Conservation (phyloP, 495 filamentous ascomycete genomes). For the Xylaria curta region DNA sequence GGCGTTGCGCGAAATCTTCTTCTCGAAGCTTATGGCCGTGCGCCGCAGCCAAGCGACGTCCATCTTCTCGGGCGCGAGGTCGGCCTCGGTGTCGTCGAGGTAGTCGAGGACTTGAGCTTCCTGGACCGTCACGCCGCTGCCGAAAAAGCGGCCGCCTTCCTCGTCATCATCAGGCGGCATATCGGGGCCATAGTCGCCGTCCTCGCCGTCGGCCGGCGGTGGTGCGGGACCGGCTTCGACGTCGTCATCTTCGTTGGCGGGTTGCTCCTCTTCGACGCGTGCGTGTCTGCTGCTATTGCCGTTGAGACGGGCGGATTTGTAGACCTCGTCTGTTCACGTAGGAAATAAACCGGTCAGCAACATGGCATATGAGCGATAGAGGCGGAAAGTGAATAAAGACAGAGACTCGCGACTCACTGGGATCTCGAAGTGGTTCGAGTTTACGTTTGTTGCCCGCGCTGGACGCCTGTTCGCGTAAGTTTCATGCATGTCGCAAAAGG, state of each 20-base stretch:
- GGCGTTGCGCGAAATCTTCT: slow-evolving; percentile 89
- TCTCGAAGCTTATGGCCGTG: slow-evolving; percentile 85
- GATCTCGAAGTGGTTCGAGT: slow-evolving; percentile 71
- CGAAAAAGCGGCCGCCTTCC: slow-evolving; percentile 94
- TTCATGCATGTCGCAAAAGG: neutral
- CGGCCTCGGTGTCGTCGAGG: slow-evolving; percentile 56
- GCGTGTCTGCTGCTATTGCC: slow-evolving; percentile 47
- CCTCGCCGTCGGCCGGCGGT: slow-evolving; percentile 41
- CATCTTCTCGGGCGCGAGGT: slow-evolving; percentile 71
- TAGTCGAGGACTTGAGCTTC: slow-evolving; percentile 90
- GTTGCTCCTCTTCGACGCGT: slow-evolving; percentile 57
- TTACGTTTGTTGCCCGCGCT: slow-evolving; percentile 73
- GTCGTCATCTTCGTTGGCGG: slow-evolving; percentile 56
- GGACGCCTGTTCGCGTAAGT: slow-evolving; percentile 53
- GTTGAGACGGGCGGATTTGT: slow-evolving; percentile 85
- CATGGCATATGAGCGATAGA: neutral
- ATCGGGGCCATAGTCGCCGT: slow-evolving; percentile 71
- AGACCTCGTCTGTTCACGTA: slow-evolving; percentile 65
- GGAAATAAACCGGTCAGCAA: slow-evolving; percentile 17
- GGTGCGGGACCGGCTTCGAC: slow-evolving; percentile 57
- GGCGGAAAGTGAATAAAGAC: neutral
- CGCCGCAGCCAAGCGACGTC: slow-evolving; percentile 84
- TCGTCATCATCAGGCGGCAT: slow-evolving; percentile 81
- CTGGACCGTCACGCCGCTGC: slow-evolving; percentile 81
- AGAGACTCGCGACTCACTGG: slow-evolving; percentile 59